Percentiles rank a stretch among this genome's conserved stretches.
Conservation (phyloP, 1,284 basidiomycete genomes). For the Ganoderma meredithae region DNA sequence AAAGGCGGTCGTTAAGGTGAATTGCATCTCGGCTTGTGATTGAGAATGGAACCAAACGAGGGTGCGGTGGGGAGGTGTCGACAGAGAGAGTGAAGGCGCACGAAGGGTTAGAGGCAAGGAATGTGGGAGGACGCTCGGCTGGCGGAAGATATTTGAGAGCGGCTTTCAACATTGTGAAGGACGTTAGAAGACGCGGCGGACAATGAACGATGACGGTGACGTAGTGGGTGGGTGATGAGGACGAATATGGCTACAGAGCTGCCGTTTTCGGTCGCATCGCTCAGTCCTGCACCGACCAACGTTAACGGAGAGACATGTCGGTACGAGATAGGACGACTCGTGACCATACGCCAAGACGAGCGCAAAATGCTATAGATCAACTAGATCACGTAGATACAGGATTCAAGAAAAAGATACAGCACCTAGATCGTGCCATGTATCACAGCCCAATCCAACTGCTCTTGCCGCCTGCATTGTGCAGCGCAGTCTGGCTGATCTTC, state of each 20-base stretch:
- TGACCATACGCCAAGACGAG: neutral
- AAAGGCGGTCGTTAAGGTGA: slow-evolving; percentile 51
- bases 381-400: neutral
- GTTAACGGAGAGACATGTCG: too few relatives aligned
- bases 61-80: slow-evolving; percentile 5
- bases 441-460: slow-evolving; percentile 91
- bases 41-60: slow-evolving; percentile 20
- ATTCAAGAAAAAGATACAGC: slow-evolving; percentile 6
- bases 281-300: neutral
- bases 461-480: slow-evolving; percentile 91
- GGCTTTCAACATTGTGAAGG: slow-evolving; percentile 26
- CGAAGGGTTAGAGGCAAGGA: neutral
- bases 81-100: neutral
- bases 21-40: slow-evolving; percentile 54
- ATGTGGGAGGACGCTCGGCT: slow-evolving; percentile 3
- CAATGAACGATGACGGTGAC: slow-evolving; percentile 17
- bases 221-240: neutral
- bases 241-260: slow-evolving; percentile 15
- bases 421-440: slow-evolving; percentile 5
- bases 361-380: neutral
- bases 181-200: slow-evolving; percentile 24
- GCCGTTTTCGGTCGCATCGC: slow-evolving; percentile 8
- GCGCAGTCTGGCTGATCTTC: slow-evolving; percentile 91
- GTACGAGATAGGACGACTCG: neutral
- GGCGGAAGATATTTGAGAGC: slow-evolving; percentile 12